Conservation (phyloP, 2,329 filamentous ascomycete species). For the Zymoseptoria tritici region DNA sequence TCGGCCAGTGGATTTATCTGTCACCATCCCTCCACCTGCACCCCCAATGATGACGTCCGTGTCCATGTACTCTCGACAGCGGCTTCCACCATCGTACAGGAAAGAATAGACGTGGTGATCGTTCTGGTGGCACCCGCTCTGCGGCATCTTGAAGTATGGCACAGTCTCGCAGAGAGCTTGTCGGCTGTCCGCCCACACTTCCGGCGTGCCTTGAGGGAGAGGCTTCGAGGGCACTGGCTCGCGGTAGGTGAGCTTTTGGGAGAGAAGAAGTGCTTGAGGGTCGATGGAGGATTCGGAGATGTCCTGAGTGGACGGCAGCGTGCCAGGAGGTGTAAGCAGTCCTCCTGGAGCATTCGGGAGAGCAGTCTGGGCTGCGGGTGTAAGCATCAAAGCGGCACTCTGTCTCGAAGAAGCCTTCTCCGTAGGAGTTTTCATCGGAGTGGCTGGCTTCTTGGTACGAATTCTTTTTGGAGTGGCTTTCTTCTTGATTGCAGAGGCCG, state of each 20-base stretch:
- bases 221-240: slow-evolving; percentile 26
- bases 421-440: background rate
- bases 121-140: slow-evolving; percentile 51
- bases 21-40: slow-evolving; percentile 48
- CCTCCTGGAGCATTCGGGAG: background rate
- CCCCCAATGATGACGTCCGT: slow-evolving; percentile 57
- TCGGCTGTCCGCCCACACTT: slow-evolving; percentile 51
- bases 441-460: background rate
- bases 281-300: slow-evolving; percentile 4
- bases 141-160: slow-evolving; percentile 54
- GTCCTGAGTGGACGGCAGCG: background rate
- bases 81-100: slow-evolving; percentile 51
- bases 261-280: slow-evolving; percentile 12
- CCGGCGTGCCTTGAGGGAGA: slow-evolving; percentile 34
- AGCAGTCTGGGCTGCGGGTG: background rate
- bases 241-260: slow-evolving; percentile 20
- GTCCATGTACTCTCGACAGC: slow-evolving; percentile 50
- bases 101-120: slow-evolving; percentile 48
- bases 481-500: background rate
- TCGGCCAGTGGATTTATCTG: slow-evolving; percentile 39
- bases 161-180: slow-evolving; percentile 58
- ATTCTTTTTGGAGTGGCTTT: background rate
- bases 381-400: background rate
- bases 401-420: background rate
- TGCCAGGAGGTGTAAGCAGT: background rate